phyloP scores from a whole-genome alignment of 257 asterid species.

The Primulina huaijiensis region DNA sequence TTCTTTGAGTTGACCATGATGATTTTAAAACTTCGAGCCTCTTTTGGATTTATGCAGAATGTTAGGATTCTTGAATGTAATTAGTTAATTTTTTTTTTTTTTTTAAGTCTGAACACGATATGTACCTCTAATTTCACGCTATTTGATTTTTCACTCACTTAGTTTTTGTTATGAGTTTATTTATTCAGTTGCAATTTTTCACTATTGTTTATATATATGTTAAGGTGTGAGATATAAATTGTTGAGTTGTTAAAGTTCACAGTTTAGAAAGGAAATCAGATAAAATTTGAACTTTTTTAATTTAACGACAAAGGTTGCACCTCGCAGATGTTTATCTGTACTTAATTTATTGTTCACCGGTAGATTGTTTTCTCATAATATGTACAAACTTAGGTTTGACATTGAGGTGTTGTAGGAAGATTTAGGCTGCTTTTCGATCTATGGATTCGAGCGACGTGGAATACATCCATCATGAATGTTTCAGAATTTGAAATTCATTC shows the following conservation, averaged over 20 bases:
- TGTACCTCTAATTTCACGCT: too few relatives aligned
- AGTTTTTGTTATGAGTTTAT: too few relatives aligned
- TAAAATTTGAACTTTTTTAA: too few relatives aligned
- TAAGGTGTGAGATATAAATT: too few relatives aligned
- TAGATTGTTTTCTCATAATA: not conserved
- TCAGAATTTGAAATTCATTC: not conserved
- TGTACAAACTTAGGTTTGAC: not conserved
- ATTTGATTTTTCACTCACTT: too few relatives aligned
- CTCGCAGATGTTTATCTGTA: not conserved
- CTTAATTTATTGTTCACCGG: too few relatives aligned
- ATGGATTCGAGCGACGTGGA: not conserved
- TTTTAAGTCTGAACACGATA: not conserved
- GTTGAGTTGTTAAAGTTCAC: too few relatives aligned
- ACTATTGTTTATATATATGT: too few relatives aligned
- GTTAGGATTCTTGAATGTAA: not conserved
- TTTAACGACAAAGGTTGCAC: not conserved
- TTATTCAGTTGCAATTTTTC: too few relatives aligned
- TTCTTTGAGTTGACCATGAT: not conserved
- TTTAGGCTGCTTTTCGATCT: not conserved
- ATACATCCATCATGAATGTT: not conserved
- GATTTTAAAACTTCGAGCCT: not conserved
- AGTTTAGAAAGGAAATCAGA: not conserved
- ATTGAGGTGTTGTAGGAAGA: not conserved
- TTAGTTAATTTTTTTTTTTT: too few relatives aligned
- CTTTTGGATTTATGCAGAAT: not conserved